A percentile compares a stretch with the other conserved stretches of the same genome.
Conservation (phyloP, 139 green algal species). For the Volvox africanus region DNA sequence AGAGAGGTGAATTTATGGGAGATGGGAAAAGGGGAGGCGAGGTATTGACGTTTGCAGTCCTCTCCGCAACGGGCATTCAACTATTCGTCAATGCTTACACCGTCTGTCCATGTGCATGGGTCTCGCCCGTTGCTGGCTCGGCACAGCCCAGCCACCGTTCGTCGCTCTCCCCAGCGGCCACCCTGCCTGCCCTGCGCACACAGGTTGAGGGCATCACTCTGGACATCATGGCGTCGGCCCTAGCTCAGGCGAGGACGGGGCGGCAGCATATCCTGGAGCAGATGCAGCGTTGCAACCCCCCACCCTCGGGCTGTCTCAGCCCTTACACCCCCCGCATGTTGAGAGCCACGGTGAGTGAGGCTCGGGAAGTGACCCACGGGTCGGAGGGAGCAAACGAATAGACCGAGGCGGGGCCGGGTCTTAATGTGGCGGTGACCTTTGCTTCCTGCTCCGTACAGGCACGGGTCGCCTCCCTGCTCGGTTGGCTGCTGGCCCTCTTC, state of each 20-base stretch:
- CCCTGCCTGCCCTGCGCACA: neutral
- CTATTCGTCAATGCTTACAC: too few species aligned
- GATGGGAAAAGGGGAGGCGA: too few species aligned
- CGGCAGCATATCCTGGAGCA: slow-evolving; percentile 83
- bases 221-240: slow-evolving; percentile 88
- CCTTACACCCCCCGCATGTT: slow-evolving; percentile 76
- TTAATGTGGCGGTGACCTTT: too few species aligned
- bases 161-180: neutral
- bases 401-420: too few species aligned
- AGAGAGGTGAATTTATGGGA: too few species aligned
- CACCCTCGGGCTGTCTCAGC: slow-evolving; percentile 70
- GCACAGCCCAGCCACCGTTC: neutral
- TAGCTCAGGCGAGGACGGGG: slow-evolving; percentile 77
- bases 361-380: neutral
- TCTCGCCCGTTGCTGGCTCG: neutral
- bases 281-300: slow-evolving; percentile 82
- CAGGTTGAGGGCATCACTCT: slow-evolving; percentile 94
- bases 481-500: too few species aligned
- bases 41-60: too few species aligned
- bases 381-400: neutral
- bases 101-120: neutral
- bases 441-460: too few species aligned
- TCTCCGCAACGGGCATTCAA: too few species aligned
- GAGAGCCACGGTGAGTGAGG: slow-evolving; percentile 21
- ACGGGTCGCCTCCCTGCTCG: too few species aligned